Evolutionary conservation across 176 grass and related monocot genomes (phyloP).

Genomic region (Musa schizocarpa): DNA sequence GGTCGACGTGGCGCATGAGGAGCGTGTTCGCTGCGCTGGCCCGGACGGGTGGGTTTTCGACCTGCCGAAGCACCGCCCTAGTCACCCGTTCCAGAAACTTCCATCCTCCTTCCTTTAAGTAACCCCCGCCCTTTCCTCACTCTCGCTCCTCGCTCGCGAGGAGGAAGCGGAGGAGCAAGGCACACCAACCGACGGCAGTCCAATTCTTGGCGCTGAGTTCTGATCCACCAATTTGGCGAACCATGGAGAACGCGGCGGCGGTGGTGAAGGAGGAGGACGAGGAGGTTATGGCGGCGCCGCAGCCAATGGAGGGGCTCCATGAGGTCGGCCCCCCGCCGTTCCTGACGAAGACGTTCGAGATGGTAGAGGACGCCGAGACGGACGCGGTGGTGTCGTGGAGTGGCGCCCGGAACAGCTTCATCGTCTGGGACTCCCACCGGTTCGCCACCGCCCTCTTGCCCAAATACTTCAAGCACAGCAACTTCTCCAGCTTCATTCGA

Average conservation of each 20-base stretch:
- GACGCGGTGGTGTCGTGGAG: slow-evolving; percentile 17
- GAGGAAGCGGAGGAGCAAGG: background rate
- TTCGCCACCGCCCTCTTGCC: slow-evolving; percentile 42
- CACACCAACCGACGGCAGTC: background rate
- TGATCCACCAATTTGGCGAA: background rate
- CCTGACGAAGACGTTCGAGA: slow-evolving; percentile 13
- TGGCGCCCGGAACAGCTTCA: slow-evolving; percentile 27
- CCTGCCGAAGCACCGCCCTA: background rate
- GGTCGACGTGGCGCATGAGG: background rate
- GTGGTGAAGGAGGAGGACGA: background rate
- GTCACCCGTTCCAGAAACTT: slow-evolving; percentile 7
- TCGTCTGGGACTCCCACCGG: slow-evolving; percentile 49
- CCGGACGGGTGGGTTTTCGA: background rate
- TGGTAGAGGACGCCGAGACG: slow-evolving; percentile 9
- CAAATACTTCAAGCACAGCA: slow-evolving; percentile 22
- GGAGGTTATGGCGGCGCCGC: background rate
- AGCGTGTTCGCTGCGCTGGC: background rate
- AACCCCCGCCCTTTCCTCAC: background rate
- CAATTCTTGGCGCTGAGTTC: background rate
- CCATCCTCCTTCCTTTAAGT: background rate
- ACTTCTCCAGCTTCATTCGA: slow-evolving; percentile 27
- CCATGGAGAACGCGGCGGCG: background rate
- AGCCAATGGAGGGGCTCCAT: slow-evolving; percentile 8
- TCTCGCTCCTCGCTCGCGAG: too few species aligned
- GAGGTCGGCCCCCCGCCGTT: slow-evolving; percentile 8